phyloP scores from a whole-genome alignment of 2,329 filamentous ascomycete genomes.

The Rutstroemia sp. region DNA sequence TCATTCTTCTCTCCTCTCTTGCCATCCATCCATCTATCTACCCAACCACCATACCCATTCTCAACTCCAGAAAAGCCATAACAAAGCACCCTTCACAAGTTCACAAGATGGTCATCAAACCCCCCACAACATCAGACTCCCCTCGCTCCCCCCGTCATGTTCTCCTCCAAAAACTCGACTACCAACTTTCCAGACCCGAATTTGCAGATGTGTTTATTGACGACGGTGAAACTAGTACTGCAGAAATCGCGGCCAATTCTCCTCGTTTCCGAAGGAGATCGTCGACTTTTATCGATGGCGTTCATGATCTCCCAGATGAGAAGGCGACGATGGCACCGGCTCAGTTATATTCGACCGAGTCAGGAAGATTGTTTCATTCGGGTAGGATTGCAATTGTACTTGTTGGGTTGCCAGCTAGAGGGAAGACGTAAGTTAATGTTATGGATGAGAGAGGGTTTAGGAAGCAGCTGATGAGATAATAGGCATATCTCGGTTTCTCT shows the following conservation, averaged over 20 bases:
- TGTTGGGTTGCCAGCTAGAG: conserved; percentile 87
- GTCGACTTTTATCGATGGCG: conserved; percentile 94
- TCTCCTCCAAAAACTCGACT: background rate
- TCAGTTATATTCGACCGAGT: conserved; percentile 97
- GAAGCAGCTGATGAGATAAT: background rate
- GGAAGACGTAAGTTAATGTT: conserved; percentile 67
- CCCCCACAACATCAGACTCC: background rate
- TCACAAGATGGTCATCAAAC: background rate
- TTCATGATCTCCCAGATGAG: conserved; percentile 85
- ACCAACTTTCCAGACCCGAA: background rate
- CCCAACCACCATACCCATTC: background rate
- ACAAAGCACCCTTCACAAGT: background rate
- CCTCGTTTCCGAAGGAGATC: conserved; percentile 86
- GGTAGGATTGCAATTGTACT: conserved; percentile 96
- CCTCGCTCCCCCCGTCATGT: background rate
- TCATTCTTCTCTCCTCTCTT: background rate
- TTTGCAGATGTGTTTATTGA: background rate
- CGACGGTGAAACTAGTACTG: conserved; percentile 42
- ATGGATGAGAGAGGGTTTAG: no score
- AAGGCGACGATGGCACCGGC: conserved; percentile 70
- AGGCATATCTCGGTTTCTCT: conserved; percentile 94
- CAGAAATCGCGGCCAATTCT: conserved; percentile 85
- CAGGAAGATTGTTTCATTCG: conserved; percentile 91
- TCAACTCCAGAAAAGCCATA: background rate
- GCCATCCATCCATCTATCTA: background rate